These are phyloP conservation scores for Taiozyma sp. DNA, from an alignment of 1,139 yeast genomes.

Conservation along the genomic window DNA sequence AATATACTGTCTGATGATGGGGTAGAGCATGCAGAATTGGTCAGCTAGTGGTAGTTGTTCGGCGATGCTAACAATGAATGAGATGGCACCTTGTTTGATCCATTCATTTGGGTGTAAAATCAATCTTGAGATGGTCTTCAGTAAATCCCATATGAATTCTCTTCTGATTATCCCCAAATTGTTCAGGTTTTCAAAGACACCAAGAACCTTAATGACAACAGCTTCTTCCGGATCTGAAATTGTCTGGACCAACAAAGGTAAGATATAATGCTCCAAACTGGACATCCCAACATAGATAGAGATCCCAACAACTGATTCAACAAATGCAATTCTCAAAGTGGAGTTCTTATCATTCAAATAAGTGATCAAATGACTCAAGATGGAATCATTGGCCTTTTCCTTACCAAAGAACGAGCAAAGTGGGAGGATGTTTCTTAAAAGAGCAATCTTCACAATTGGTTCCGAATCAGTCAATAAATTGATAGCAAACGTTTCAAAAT, in stretches of 20 bases:
- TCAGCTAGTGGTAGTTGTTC: conserved; percentile 69
- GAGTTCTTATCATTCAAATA: conserved; percentile 78
- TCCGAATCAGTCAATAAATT: conserved; percentile 64
- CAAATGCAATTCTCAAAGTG: conserved; percentile 61
- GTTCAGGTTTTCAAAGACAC: conserved; percentile 54
- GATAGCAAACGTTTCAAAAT: conserved; percentile 62
- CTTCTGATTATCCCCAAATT: conserved; percentile 47
- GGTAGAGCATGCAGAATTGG: conserved; percentile 74
- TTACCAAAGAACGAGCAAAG: conserved; percentile 80
- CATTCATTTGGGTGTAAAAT: conserved; percentile 84
- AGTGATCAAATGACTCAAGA: conserved; percentile 86
- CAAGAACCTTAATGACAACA: conserved; percentile 72
- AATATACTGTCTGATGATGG: conserved; percentile 71
- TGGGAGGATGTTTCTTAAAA: conserved; percentile 64
- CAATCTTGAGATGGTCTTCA: conserved; percentile 42
- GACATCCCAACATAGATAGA: conserved; percentile 78
- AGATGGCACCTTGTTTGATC: conserved; percentile 67
- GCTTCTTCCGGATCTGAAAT: conserved; percentile 78
- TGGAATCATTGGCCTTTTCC: conserved; percentile 81
- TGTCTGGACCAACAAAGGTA: conserved; percentile 81
- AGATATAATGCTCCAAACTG: conserved; percentile 79
- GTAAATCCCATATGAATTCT: conserved; percentile 44
- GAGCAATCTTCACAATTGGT: conserved; percentile 60
- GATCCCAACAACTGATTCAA: conserved; percentile 69
- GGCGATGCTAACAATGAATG: conserved; percentile 57